phyloP scores from a whole-genome alignment of 176 grass and related monocot species.

The Aegilops bicornis region DNA sequence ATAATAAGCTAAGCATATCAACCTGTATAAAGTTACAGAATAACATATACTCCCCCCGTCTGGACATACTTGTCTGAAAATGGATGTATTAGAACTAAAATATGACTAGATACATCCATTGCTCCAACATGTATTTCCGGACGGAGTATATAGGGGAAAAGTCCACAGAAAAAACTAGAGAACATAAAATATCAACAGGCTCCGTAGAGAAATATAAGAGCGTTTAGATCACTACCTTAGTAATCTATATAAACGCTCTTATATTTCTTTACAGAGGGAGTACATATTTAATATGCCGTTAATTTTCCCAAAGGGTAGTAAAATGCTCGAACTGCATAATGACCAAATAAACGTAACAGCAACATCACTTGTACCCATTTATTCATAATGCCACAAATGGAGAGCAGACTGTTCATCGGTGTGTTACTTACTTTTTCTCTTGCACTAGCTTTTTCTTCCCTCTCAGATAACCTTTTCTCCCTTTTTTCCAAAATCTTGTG shows the following conservation, averaged over 20 bases:
- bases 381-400: not conserved
- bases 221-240: too few relatives aligned
- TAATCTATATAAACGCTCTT: too few relatives aligned
- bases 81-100: too few relatives aligned
- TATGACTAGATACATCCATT: too few relatives aligned
- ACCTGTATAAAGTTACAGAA: not conserved
- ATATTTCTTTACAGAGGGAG: too few relatives aligned
- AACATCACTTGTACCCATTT: not conserved
- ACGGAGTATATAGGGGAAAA: not conserved
- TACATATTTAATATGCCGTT: not conserved
- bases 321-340: not conserved
- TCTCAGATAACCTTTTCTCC: constrained; percentile 61
- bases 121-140: too few relatives aligned
- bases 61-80: not conserved
- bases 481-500: constrained; percentile 43
- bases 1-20: not conserved
- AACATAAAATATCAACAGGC: not conserved
- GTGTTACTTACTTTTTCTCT: constrained; percentile 70
- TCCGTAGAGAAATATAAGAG: too few relatives aligned
- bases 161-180: not conserved
- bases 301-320: not conserved
- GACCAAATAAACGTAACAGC: not conserved
- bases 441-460: constrained; percentile 54
- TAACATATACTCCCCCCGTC: too few relatives aligned
- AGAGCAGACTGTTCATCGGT: constrained; percentile 1